Base-by-base conservation (phyloP, 352 stramenopile genomes). In the Pythium grandisporangium region DNA sequence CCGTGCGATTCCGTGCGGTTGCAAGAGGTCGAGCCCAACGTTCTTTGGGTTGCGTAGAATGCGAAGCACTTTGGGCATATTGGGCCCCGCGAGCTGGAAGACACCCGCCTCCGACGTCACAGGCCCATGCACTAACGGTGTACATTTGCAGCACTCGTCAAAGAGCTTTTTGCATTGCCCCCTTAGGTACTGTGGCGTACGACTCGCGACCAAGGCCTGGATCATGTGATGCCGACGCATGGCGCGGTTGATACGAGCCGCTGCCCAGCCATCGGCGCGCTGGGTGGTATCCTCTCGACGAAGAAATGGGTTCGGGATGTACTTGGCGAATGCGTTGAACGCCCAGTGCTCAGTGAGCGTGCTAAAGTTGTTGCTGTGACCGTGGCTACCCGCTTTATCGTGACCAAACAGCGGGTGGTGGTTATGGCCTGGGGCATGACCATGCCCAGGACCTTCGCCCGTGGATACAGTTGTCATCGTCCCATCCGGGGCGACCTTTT, bases 131-230 rank as follows among this genome's bases (percentile, higher is more conserved):
- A 69, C 55, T 4, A 88, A 54, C 10, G 69, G 71, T 1, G 50
- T 63, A 26, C 74, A 86, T 48, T 75, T 71, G 44, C 74, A 80
- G 45, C 77, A 90, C 45, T 90, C 74, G 6, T 86, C 70, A 40
- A 83, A 90, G 3, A 90, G 56, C 19, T 66, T 66, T 41, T 84
- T 88, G 50, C 64, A 79, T 45, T 84, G 74, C 30, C 58, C 44
- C 4, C 48, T 53, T 1, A 84, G 54, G 39, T 80, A 65, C n/a
- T 79, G 48, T 8, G 71, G 60, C 23, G 65, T 47, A 12, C 55
- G 46, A 13, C 55, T 73, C 16, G 69, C 44, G n/a, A 60, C 42
- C 8, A 82, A 34, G 12, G 66, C 38, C 13, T 79, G 59, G 38
- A 83, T 61, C 24, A 60, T 55, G 32, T 75, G 68, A 34, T 84